Evolutionary conservation across 2,329 filamentous ascomycete species (phyloP).

Genomic region (Corynespora cassiicola): DNA sequence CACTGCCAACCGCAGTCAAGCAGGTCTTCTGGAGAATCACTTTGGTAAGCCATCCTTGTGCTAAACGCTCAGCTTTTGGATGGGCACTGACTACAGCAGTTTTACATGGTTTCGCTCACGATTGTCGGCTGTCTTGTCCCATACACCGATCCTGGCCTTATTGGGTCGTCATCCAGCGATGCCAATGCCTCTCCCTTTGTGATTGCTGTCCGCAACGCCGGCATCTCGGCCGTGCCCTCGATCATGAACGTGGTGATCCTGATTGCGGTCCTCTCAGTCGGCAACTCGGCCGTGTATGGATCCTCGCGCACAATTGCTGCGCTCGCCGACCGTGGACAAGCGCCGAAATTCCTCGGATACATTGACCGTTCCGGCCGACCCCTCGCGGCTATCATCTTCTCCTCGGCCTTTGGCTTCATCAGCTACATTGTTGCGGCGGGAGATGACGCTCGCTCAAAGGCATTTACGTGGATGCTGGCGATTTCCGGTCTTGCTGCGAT

Average conservation of each 20-base stretch:
- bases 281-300: constrained; percentile 87
- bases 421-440: constrained; percentile 60
- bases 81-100: constrained; percentile 44
- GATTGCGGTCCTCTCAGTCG: constrained; percentile 83
- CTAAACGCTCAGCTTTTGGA: neutral
- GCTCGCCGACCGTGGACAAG: constrained; percentile 74
- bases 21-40: constrained; percentile 93
- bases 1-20: constrained; percentile 83
- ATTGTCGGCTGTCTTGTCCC: constrained; percentile 82
- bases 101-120: constrained; percentile 81
- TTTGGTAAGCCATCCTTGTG: constrained; percentile 49
- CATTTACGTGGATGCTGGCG: constrained; percentile 70
- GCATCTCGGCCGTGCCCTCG: constrained; percentile 77
- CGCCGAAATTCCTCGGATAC: constrained; percentile 61
- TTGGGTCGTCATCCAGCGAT: constrained; percentile 65
- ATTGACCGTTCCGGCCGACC: constrained; percentile 66
- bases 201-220: constrained; percentile 82
- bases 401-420: constrained; percentile 60
- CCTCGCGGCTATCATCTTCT: constrained; percentile 57
- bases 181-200: constrained; percentile 85
- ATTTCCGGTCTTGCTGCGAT: constrained; percentile 74
- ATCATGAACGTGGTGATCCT: constrained; percentile 92
- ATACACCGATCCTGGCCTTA: constrained; percentile 68
- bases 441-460: constrained; percentile 44
- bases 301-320: constrained; percentile 86